Evolutionary conservation across 768 basidiomycete species (phyloP).

Genomic region (Chalciporus chontae): DNA sequence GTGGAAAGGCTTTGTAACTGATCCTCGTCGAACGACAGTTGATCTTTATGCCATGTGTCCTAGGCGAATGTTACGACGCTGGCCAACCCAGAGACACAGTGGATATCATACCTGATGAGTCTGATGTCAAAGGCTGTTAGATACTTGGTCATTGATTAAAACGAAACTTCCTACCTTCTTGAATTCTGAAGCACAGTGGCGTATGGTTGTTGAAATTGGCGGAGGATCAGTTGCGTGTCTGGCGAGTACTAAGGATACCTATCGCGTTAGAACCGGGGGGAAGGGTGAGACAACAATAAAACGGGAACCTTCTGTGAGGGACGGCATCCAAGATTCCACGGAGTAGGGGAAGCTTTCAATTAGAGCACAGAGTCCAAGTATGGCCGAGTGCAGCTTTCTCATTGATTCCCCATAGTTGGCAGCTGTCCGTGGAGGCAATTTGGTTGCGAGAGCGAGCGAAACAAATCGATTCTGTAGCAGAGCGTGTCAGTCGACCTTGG

Average conservation of each 20-base stretch:
- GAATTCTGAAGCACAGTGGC: slow-evolving; percentile 80
- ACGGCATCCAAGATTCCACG: slow-evolving; percentile 89
- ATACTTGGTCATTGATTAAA: slow-evolving; percentile 2
- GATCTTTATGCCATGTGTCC: slow-evolving; percentile 93
- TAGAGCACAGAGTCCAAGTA: slow-evolving; percentile 90
- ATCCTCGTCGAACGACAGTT: slow-evolving; percentile 83
- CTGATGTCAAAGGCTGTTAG: slow-evolving; percentile 29
- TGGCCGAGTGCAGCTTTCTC: slow-evolving; percentile 79
- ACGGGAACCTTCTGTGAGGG: slow-evolving; percentile 65
- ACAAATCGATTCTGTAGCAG: slow-evolving; percentile 73
- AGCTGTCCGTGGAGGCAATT: slow-evolving; percentile 66
- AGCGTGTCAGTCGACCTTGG: slow-evolving; percentile 5
- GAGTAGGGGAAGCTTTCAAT: slow-evolving; percentile 96
- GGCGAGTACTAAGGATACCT: slow-evolving; percentile 55
- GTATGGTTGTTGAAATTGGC: slow-evolving; percentile 87
- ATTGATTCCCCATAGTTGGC: slow-evolving; percentile 69
- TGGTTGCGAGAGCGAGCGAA: slow-evolving; percentile 52
- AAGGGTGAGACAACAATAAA: not conserved
- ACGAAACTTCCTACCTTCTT: slow-evolving; percentile 60
- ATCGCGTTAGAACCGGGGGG: not conserved
- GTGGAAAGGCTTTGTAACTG: slow-evolving; percentile 82
- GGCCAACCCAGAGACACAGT: not conserved
- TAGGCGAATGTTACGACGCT: slow-evolving; percentile 29
- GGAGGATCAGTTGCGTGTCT: slow-evolving; percentile 80
- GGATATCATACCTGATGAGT: slow-evolving; percentile 53